Base-by-base conservation (phyloP, 1,139 yeast species). In the Pichia norvegensis region DNA sequence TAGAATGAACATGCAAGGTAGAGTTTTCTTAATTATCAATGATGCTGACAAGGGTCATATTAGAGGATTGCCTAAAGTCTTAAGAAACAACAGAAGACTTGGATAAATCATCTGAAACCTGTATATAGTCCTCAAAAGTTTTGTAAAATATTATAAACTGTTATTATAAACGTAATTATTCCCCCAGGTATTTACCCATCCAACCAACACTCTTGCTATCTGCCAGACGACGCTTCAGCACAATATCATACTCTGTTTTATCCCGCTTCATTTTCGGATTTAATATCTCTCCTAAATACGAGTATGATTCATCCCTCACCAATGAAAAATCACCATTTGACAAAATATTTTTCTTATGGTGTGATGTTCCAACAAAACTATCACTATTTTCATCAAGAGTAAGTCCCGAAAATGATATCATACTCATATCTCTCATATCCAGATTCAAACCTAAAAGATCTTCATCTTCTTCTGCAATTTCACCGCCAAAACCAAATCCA, bases 1-100 rank as follows among this genome's bases (percentile, higher is more conserved):
- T 5, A 71, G 98, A 60, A 83, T 88, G 83, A 85, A 84, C 45
- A 88, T 85, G 60, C 73, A 83, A 38, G 98, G 98, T 17, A 73
- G 96, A 51, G 96, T 86, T 2, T 81, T 87, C 55, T 69, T 90
- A 56, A 78, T 90, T 48, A 74, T 75, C 35, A 83, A 82, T 55
- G 79, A 80, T 53, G 74, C 74, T 55, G 82, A 85, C 42, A 80
- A 82, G 57, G 73, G 85, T 9, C 88, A 95, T 92, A 81, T 90
- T 27, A 81, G 81, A 58, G 95, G 95, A 4, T 70, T 90, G 41
- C 90, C 92, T 36, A 79, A 74, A 51, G 82, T 84, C 7, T 72
- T 85, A 33, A 77, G 78, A 56, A 74, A 74, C 52, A 78, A 80
- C 29, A 66, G 67, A 52, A 55, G 65, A 38, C 52, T 63, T 40